These are phyloP conservation scores for Heterobasidion irregulare DNA, from an alignment of 1,284 basidiomycete genomes.

Conservation along the genomic window DNA sequence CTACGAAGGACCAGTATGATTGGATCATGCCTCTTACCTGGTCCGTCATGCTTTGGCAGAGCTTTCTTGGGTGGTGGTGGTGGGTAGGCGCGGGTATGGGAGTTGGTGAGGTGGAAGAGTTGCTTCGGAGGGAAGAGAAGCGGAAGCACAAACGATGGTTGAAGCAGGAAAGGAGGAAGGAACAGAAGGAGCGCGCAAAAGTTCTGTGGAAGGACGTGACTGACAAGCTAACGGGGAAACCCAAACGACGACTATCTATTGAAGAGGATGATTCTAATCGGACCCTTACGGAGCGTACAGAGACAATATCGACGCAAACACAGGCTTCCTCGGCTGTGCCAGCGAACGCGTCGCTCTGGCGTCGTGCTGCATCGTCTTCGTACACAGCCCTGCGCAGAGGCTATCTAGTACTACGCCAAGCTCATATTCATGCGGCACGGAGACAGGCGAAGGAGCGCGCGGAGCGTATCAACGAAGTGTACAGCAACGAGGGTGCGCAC, in stretches of 20 bases:
- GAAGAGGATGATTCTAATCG: neutral
- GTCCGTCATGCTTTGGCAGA: conserved; percentile 89
- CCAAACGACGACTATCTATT: neutral
- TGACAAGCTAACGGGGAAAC: conserved; percentile 13
- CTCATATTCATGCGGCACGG: conserved; percentile 58
- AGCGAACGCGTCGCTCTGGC: neutral
- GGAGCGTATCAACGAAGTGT: conserved; percentile 52
- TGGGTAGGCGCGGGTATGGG: conserved; percentile 90
- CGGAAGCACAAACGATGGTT: conserved; percentile 38
- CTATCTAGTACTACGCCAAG: conserved; percentile 51
- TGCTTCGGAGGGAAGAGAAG: conserved; percentile 50
- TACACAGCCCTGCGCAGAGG: neutral
- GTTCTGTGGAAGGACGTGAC: conserved; percentile 47
- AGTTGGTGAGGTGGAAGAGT: conserved; percentile 54
- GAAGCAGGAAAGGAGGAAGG: conserved; percentile 27
- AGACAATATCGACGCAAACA: neutral
- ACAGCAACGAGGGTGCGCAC: conserved; percentile 28
- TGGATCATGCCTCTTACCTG: conserved; percentile 86
- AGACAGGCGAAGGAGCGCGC: conserved; percentile 57
- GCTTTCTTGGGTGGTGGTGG: conserved; percentile 93
- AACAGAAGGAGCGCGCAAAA: conserved; percentile 37
- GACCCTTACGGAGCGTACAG: neutral
- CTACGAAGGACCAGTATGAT: conserved; percentile 68
- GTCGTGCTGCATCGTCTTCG: conserved; percentile 2
- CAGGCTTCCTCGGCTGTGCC: neutral